A percentile compares a stretch with the other conserved stretches of the same genome.
These are phyloP conservation scores for Phytophthora sojae DNA, from an alignment of 352 stramenopile species.

Conservation along the genomic window DNA sequence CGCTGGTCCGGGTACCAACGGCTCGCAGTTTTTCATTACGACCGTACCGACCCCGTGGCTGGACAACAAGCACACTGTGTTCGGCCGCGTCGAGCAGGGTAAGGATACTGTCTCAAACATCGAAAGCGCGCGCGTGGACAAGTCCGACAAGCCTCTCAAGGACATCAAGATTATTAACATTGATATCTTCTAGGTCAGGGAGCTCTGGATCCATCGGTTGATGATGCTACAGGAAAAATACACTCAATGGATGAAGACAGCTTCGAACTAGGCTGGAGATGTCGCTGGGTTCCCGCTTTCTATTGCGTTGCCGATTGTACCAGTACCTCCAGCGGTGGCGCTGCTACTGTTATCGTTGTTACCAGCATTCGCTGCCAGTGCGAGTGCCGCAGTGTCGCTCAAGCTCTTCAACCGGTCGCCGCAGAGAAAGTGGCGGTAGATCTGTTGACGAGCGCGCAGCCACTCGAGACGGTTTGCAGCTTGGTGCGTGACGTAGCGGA, in stretches of 20 bases:
- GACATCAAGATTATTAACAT: conserved; percentile 93
- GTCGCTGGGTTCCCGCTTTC: conserved; percentile 12
- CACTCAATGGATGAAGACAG: conserved; percentile 17
- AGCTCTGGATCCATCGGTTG: conserved; percentile 2
- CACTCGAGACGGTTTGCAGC: conserved; percentile 48
- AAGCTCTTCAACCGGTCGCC: conserved; percentile 51
- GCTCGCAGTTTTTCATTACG: conserved; percentile 98
- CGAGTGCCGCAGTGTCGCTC: conserved; percentile 23
- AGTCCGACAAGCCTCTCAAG: conserved; percentile 77
- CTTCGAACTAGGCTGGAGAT: conserved; percentile 15
- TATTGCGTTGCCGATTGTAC: conserved; percentile 7
- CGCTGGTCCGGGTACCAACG: conserved; percentile 81
- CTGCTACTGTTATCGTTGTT: conserved; percentile 18
- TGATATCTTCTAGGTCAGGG: conserved; percentile 74
- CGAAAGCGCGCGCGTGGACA: conserved; percentile 92
- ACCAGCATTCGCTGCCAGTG: conserved; percentile 16
- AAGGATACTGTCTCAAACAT: conserved; percentile 98
- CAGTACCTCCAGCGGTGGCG: neutral
- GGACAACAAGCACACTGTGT: conserved; percentile 97
- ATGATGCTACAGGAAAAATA: conserved; percentile 29
- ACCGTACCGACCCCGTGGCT: conserved; percentile 98
- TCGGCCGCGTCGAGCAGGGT: conserved; percentile 90
- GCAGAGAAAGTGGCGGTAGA: conserved; percentile 65
- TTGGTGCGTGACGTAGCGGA: conserved; percentile 69
- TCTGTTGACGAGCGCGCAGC: conserved; percentile 46